Base-by-base conservation (phyloP, 495 filamentous ascomycete species). In the Penicilliopsis zonata region DNA sequence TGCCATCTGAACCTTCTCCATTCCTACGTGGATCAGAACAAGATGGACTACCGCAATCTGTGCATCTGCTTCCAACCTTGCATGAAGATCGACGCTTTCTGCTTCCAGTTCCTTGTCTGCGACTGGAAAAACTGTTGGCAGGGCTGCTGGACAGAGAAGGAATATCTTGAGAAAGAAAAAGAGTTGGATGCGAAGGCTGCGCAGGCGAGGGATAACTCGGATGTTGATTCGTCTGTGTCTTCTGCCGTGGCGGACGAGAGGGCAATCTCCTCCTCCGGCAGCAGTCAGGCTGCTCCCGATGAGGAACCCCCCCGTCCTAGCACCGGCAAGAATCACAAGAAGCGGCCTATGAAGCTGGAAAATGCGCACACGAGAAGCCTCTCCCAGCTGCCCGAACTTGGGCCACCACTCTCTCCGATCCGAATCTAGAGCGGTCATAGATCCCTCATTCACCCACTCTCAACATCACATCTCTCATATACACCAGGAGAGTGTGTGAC, bases 111-210 rank as follows among this genome's bases (percentile, higher is more conserved):
- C 46, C 66, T 94, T 18, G 83, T 94, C 19, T 80, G 80, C 45
- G 78, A 94, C 52, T 94, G 86, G 86, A 72, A 81, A 39, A 78
- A 87, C 29, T 94, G 86, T 61, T 94, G 86, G 86, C 84, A 88
- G 47, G 86, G 86, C 2, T 94, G 86, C 63, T 85, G 74, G 67
- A 92, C 79, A n/a, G 86, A 94, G 49, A 78, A 80, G 37, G 73
- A 76, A 36, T 84, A 66, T 40, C 70, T 86, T 10, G 69, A 79
- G 38, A 64, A 79, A 24, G 86, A 94, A 57, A 82, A 56, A 52
- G 67, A 44, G 40, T 33, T 75, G 78, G 49, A 78, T 14, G 62
- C 63, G 37, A 42, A 38, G 31, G 43, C 40, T 3, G 46, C 38
- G 29, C 49, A 43, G n/a, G 41, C 42, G 25, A 51, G 47, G 15